Conservation (phyloP, 768 basidiomycete species). For the Leccinellum luteum region DNA sequence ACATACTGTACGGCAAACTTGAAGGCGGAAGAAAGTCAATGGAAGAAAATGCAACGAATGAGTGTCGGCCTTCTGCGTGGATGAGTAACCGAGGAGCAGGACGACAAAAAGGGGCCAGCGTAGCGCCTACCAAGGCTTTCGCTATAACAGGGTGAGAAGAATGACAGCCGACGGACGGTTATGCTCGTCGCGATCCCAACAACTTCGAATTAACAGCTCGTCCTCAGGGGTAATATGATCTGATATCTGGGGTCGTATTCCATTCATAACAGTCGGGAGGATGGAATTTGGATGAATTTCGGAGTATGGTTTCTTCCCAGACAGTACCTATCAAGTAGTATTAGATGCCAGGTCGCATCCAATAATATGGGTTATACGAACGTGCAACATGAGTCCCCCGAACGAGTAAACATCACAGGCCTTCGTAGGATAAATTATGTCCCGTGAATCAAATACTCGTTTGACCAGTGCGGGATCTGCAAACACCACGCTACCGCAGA, state of each 20-base stretch:
- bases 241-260: constrained; percentile 14
- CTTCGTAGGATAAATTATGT: constrained; percentile 11
- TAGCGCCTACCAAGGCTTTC: neutral
- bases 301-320: constrained; percentile 19
- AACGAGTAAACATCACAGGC: constrained; percentile 31
- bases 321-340: constrained; percentile 15
- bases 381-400: constrained; percentile 36
- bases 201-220: constrained; percentile 9
- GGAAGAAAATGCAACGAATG: too few species aligned
- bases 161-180: constrained; percentile 17
- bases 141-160: constrained; percentile 7
- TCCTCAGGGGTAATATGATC: constrained; percentile 1
- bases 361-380: constrained; percentile 7
- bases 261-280: neutral
- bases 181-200: constrained; percentile 16
- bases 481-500: constrained; percentile 43
- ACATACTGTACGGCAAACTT: too few species aligned
- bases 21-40: too few species aligned
- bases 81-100: too few species aligned
- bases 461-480: constrained; percentile 38
- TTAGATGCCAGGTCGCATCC: constrained; percentile 6
- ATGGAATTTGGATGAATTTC: neutral
- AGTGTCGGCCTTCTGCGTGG: too few species aligned
- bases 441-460: neutral
- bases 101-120: too few species aligned